Conservation (phyloP, 805 yeast genomes). For the Pichia phayaonensis region DNA sequence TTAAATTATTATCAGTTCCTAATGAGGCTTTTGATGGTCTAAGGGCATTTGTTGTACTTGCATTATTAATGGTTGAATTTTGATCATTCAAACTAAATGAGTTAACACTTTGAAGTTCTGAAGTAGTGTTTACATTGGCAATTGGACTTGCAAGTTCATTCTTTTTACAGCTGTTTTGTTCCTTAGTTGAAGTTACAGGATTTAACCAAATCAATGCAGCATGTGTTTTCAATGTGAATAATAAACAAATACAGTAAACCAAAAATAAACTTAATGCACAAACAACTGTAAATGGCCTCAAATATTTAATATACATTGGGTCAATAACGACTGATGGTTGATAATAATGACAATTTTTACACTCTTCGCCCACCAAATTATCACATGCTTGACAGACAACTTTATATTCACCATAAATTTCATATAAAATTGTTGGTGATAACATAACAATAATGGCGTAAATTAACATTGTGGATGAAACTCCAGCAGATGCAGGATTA, state of each 20-base stretch:
- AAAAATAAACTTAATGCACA: constrained; percentile 76
- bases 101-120: constrained; percentile 21
- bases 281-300: constrained; percentile 73
- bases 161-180: constrained; percentile 31
- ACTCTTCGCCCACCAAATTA: constrained; percentile 27
- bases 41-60: not conserved
- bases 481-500: constrained; percentile 95
- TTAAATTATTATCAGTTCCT: not conserved
- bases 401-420: constrained; percentile 82
- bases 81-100: constrained; percentile 19
- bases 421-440: constrained; percentile 85
- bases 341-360: constrained; percentile 65
- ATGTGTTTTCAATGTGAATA: constrained; percentile 91
- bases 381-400: constrained; percentile 59
- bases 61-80: not conserved
- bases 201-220: constrained; percentile 94
- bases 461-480: constrained; percentile 88
- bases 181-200: constrained; percentile 24
- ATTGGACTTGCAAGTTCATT: constrained; percentile 15
- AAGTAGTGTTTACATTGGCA: not conserved
- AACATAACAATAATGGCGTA: constrained; percentile 87
- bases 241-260: constrained; percentile 81
- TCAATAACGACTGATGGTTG: constrained; percentile 74
- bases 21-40: constrained; percentile 2
- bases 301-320: constrained; percentile 52